Evolutionary conservation across 2,329 filamentous ascomycete species (phyloP).

Genomic region (Paecilomyces variotii): DNA sequence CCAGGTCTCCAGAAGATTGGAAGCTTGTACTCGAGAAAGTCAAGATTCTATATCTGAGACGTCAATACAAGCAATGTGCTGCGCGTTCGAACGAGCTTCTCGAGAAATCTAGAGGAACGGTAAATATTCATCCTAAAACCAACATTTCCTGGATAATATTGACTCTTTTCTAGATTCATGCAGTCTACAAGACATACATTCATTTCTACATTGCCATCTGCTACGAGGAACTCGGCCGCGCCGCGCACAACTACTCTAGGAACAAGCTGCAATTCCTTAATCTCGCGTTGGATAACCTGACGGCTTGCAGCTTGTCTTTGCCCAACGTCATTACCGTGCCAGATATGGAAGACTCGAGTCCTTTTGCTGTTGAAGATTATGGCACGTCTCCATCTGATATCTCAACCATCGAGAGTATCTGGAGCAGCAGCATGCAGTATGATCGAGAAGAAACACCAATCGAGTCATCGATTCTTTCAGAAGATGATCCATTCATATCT

Average conservation of each 20-base stretch:
- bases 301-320: slow-evolving; percentile 22
- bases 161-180: slow-evolving; percentile 19
- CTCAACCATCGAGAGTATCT: background rate
- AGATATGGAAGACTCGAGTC: background rate
- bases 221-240: slow-evolving; percentile 39
- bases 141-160: background rate
- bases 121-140: slow-evolving; percentile 10
- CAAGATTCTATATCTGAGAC: slow-evolving; percentile 28
- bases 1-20: slow-evolving; percentile 23
- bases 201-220: slow-evolving; percentile 41
- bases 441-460: background rate
- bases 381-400: background rate
- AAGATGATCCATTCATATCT: slow-evolving; percentile 6
- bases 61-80: slow-evolving; percentile 35
- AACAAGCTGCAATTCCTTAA: slow-evolving; percentile 36
- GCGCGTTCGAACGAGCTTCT: slow-evolving; percentile 24
- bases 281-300: slow-evolving; percentile 33
- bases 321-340: slow-evolving; percentile 9
- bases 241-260: slow-evolving; percentile 39
- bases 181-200: slow-evolving; percentile 31
- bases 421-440: background rate
- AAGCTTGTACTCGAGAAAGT: slow-evolving; percentile 21
- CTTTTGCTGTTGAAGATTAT: background rate
- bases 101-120: slow-evolving; percentile 15
- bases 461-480: background rate